phyloP scores from a whole-genome alignment of 148 eudicot species.

The Heliamphora exappendiculata region DNA sequence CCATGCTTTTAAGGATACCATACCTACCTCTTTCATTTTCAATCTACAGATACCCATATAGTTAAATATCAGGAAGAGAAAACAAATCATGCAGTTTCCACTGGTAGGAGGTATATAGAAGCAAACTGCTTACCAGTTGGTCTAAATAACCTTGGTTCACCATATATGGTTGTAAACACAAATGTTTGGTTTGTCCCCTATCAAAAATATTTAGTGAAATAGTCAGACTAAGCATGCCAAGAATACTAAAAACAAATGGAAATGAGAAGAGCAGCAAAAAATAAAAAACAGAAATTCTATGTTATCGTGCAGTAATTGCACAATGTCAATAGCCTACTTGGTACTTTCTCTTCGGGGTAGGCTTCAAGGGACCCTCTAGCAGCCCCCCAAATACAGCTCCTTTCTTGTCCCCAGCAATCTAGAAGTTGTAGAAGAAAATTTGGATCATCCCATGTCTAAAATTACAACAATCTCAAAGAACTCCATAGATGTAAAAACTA shows the following conservation, averaged over 20 bases:
- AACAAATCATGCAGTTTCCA: not conserved
- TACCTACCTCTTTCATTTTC: not conserved
- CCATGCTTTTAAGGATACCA: slow-evolving; percentile 4
- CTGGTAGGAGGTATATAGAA: not conserved
- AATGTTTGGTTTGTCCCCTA: slow-evolving; percentile 92
- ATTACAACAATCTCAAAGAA: not conserved
- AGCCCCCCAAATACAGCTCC: slow-evolving; percentile 96
- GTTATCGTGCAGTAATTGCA: not conserved
- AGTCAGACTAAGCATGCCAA: not conserved
- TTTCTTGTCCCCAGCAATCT: slow-evolving; percentile 86
- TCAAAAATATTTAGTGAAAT: slow-evolving; percentile 14
- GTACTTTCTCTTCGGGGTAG: slow-evolving; percentile 81
- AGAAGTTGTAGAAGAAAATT: slow-evolving; percentile 10
- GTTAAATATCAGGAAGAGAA: not conserved
- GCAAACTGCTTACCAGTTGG: slow-evolving; percentile 63
- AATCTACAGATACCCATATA: not conserved
- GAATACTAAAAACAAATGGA: not conserved
- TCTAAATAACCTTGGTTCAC: slow-evolving; percentile 86
- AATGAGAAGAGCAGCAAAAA: not conserved
- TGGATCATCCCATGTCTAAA: slow-evolving; percentile 2
- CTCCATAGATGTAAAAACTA: not conserved
- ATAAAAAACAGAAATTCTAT: no score
- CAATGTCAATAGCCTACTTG: slow-evolving; percentile 38
- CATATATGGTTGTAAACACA: slow-evolving; percentile 81
- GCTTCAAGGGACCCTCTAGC: slow-evolving; percentile 69